Evolutionary conservation across 495 filamentous ascomycete species (phyloP).

Genomic region (Pyrenula aspistea): DNA sequence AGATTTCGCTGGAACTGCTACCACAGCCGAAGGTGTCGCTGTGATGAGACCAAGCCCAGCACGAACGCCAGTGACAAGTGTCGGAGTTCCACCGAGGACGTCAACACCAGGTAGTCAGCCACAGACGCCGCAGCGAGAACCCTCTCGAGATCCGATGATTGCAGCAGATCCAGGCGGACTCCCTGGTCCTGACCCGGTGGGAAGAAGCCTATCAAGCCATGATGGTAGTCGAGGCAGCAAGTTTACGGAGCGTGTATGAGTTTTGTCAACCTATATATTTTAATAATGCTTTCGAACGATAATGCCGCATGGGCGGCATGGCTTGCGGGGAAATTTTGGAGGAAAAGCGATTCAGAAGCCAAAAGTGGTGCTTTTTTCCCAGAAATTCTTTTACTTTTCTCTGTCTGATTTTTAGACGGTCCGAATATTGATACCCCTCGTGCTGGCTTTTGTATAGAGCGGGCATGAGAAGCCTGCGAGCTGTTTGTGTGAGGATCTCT

Average conservation of each 20-base stretch:
- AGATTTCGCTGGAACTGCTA: neutral
- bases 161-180: slow-evolving; percentile 1
- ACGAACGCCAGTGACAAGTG: slow-evolving; percentile 33
- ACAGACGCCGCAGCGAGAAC: slow-evolving; percentile 4
- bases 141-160: slow-evolving; percentile 3
- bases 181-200: slow-evolving; percentile 29
- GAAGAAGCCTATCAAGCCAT: slow-evolving; percentile 39
- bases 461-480: neutral
- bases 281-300: neutral
- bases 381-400: neutral
- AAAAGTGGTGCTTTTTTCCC: neutral
- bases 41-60: slow-evolving; percentile 35
- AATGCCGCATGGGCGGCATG: neutral
- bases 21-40: slow-evolving; percentile 10
- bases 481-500: neutral
- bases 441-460: neutral
- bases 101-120: slow-evolving; percentile 4
- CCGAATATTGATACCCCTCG: neutral
- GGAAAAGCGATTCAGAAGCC: neutral
- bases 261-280: neutral
- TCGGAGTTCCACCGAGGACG: slow-evolving; percentile 16
- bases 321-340: neutral
- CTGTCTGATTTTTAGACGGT: neutral
- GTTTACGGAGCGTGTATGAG: slow-evolving; percentile 35
- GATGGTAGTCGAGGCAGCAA: slow-evolving; percentile 44